A percentile compares a stretch with the other conserved stretches of the same genome.
Evolutionary conservation across 108 stramenopile genomes (phyloP).

Genomic region (Aureococcus anophagefferens): DNA sequence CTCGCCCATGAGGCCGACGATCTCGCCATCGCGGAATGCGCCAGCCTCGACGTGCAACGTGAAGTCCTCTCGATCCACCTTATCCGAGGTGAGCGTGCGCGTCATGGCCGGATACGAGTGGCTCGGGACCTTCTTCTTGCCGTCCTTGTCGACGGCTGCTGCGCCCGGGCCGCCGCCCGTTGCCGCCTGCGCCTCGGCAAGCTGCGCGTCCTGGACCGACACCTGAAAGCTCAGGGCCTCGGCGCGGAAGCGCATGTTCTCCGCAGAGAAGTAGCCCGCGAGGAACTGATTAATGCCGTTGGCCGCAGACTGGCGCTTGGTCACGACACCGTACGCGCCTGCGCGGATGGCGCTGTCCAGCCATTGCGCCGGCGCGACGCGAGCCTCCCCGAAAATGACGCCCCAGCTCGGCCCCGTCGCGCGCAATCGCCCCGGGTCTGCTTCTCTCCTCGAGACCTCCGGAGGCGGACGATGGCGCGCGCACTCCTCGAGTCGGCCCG

Average conservation of each 20-base stretch:
- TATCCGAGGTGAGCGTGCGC: conserved; percentile 69
- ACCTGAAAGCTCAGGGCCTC: conserved; percentile 94
- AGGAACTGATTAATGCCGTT: conserved; percentile 98
- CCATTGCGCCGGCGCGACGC: no score
- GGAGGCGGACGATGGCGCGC: background rate
- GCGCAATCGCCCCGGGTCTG: no score
- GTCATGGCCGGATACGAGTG: conserved; percentile 93
- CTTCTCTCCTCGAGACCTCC: no score
- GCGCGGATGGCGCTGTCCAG: no score
- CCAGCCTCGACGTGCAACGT: conserved; percentile 87
- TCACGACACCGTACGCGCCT: conserved; percentile 99
- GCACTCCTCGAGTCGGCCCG: background rate
- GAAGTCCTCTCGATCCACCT: conserved; percentile 68
- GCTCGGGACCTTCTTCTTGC: conserved; percentile 39
- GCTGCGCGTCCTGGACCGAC: conserved; percentile 43
- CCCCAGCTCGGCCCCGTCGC: conserved; percentile 66
- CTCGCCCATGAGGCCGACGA: conserved; percentile 93
- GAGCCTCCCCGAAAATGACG: no score
- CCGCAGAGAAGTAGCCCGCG: conserved; percentile 94
- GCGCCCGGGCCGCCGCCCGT: no score
- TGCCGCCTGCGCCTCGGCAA: conserved; percentile 43
- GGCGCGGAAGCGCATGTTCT: conserved; percentile 96
- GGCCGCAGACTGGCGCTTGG: conserved; percentile 96
- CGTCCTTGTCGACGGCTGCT: conserved; percentile 55
- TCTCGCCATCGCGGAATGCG: conserved; percentile 89